phyloP scores from a whole-genome alignment of 768 basidiomycete species.

The Kwoniella sp. region DNA sequence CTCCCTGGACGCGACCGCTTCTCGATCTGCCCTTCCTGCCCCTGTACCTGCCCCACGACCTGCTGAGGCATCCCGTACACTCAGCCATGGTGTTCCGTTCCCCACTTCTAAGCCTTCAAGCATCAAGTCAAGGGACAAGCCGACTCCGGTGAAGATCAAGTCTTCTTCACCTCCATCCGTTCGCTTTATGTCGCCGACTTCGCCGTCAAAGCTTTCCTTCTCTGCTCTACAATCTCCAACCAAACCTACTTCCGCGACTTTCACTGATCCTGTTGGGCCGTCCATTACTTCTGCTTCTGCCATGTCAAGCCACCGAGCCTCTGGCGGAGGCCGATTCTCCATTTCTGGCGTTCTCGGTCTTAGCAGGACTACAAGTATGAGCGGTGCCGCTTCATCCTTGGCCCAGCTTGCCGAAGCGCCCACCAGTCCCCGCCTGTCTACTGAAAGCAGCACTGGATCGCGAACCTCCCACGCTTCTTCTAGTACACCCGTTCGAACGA shows the following conservation, averaged over 20 bases:
- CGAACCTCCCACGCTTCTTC: background rate
- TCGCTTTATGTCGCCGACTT: constrained; percentile 32
- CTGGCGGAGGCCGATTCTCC: constrained; percentile 42
- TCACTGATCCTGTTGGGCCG: constrained; percentile 37
- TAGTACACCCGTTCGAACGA: constrained; percentile 8
- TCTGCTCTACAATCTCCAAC: constrained; percentile 42
- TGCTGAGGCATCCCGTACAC: constrained; percentile 4
- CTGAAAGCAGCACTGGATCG: background rate
- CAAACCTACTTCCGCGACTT: constrained; percentile 36
- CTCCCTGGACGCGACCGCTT: constrained; percentile 6
- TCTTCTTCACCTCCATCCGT: constrained; percentile 19
- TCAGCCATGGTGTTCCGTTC: constrained; percentile 8
- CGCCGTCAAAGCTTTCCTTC: constrained; percentile 36
- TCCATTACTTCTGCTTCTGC: constrained; percentile 35
- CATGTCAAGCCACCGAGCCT: constrained; percentile 28
- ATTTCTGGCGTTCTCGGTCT: constrained; percentile 46
- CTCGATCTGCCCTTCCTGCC: background rate
- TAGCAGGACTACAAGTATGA: constrained; percentile 26
- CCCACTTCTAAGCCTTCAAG: constrained; percentile 8
- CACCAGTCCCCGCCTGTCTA: constrained; percentile 10
- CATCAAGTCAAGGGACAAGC: background rate
- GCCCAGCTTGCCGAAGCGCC: constrained; percentile 37
- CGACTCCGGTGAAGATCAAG: constrained; percentile 7
- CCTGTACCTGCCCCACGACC: constrained; percentile 16
- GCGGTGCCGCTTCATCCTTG: constrained; percentile 35